These are phyloP conservation scores for Phoma sp. DNA, from an alignment of 2,329 filamentous ascomycete genomes.

Conservation along the genomic window DNA sequence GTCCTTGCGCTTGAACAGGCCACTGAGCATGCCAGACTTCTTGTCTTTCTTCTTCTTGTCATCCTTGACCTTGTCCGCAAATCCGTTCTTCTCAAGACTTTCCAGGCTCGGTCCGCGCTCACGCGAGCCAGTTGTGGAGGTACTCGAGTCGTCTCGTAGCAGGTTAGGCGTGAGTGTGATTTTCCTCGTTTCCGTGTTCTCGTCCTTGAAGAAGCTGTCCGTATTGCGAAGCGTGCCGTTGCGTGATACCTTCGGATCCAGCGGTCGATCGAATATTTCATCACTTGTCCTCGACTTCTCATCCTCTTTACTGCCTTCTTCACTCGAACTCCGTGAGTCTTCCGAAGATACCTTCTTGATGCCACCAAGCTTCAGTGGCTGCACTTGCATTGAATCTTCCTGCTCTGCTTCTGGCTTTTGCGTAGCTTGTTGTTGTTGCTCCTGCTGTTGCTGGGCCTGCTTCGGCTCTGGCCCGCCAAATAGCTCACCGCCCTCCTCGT, in stretches of 20 bases:
- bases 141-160: slow-evolving; percentile 76
- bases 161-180: slow-evolving; percentile 95
- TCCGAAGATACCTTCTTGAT: slow-evolving; percentile 41
- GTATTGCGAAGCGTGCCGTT: slow-evolving; percentile 90
- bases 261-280: slow-evolving; percentile 65
- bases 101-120: slow-evolving; percentile 74
- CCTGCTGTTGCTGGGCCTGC: slow-evolving; percentile 32
- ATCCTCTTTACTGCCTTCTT: slow-evolving; percentile 52
- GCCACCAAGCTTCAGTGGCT: slow-evolving; percentile 48
- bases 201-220: slow-evolving; percentile 97
- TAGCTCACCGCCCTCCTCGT: slow-evolving; percentile 67
- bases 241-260: slow-evolving; percentile 62
- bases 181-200: slow-evolving; percentile 93
- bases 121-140: slow-evolving; percentile 45
- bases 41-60: slow-evolving; percentile 77
- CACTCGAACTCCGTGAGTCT: slow-evolving; percentile 37
- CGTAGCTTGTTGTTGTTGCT: slow-evolving; percentile 29
- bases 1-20: slow-evolving; percentile 71
- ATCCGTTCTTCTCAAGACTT: slow-evolving; percentile 72
- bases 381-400: slow-evolving; percentile 45
- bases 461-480: slow-evolving; percentile 48
- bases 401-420: slow-evolving; percentile 53
- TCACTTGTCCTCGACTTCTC: slow-evolving; percentile 66
- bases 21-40: slow-evolving; percentile 75
- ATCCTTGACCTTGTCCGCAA: slow-evolving; percentile 69